These are phyloP conservation scores for Gynostemma pentaphyllum DNA, from an alignment of 306 rosid species.

Conservation along the genomic window DNA sequence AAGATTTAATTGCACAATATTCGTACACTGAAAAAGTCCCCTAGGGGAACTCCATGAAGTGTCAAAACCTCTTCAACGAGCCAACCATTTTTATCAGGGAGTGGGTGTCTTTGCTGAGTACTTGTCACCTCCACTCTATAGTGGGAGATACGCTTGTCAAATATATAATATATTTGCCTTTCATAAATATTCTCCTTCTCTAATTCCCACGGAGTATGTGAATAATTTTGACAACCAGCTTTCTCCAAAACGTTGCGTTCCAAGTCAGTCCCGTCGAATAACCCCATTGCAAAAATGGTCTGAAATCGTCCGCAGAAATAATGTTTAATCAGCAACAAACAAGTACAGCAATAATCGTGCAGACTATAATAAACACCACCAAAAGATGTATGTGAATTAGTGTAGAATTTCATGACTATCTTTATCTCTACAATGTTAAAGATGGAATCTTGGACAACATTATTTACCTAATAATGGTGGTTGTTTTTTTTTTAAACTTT, in stretches of 20 bases:
- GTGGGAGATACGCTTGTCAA: conserved; percentile 55
- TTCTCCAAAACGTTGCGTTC: conserved; percentile 73
- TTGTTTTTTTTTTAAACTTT: too few relatives aligned
- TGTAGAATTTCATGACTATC: background rate
- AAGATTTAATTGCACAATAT: background rate
- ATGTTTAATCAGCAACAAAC: conserved; percentile 9
- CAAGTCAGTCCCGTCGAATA: conserved; percentile 67
- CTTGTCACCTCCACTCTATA: conserved; percentile 80
- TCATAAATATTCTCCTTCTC: conserved; percentile 50
- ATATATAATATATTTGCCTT: conserved; percentile 69
- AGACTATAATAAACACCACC: background rate
- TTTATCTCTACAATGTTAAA: too few relatives aligned
- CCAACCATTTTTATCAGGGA: conserved; percentile 56
- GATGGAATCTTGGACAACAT: too few relatives aligned
- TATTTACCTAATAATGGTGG: too few relatives aligned
- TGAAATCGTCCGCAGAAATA: conserved; percentile 25
- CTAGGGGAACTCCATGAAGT: conserved; percentile 78
- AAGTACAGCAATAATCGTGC: background rate
- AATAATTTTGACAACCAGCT: conserved; percentile 64
- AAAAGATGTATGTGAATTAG: background rate
- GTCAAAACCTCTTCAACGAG: conserved; percentile 79
- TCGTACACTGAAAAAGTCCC: conserved; percentile 68
- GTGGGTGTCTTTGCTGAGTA: conserved; percentile 50
- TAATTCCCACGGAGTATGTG: conserved; percentile 78
- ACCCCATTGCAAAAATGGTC: conserved; percentile 63